These are phyloP conservation scores for Clonostachys byssicola DNA, from an alignment of 2,329 filamentous ascomycete species.

Conservation along the genomic window DNA sequence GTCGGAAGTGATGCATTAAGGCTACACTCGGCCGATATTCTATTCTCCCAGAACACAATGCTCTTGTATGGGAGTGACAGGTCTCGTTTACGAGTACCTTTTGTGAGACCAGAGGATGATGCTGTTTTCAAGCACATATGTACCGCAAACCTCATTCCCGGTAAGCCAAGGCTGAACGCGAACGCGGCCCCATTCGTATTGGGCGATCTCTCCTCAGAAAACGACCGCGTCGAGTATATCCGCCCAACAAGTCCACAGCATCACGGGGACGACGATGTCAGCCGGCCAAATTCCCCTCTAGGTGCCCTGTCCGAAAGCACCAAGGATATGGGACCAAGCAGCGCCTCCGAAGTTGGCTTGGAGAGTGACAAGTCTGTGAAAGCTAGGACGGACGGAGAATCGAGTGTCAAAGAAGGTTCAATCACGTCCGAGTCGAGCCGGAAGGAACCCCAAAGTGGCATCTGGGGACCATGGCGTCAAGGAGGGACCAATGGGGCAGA, in stretches of 20 bases:
- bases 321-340: conserved; percentile 25
- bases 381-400: conserved; percentile 12
- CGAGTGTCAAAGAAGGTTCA: conserved; percentile 17
- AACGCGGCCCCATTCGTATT: conserved; percentile 36
- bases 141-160: conserved; percentile 52
- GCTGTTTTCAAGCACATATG: conserved; percentile 71
- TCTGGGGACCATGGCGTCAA: conserved; percentile 71
- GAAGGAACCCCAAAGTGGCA: conserved; percentile 48
- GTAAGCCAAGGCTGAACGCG: conserved; percentile 56
- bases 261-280: conserved; percentile 12
- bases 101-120: conserved; percentile 89
- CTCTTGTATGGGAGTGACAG: conserved; percentile 82
- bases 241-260: neutral
- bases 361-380: conserved; percentile 33
- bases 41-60: conserved; percentile 90
- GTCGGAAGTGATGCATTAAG: conserved; percentile 86
- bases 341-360: conserved; percentile 35
- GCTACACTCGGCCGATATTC: conserved; percentile 80
- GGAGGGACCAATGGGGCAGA: conserved; percentile 46
- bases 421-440: conserved; percentile 23
- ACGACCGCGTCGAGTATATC: conserved; percentile 12
- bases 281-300: conserved; percentile 25
- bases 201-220: conserved; percentile 20
- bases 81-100: conserved; percentile 83
- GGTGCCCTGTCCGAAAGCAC: conserved; percentile 24